Conservation (phyloP, 1,139 yeast genomes). For the Kluyveromyces sp. region DNA sequence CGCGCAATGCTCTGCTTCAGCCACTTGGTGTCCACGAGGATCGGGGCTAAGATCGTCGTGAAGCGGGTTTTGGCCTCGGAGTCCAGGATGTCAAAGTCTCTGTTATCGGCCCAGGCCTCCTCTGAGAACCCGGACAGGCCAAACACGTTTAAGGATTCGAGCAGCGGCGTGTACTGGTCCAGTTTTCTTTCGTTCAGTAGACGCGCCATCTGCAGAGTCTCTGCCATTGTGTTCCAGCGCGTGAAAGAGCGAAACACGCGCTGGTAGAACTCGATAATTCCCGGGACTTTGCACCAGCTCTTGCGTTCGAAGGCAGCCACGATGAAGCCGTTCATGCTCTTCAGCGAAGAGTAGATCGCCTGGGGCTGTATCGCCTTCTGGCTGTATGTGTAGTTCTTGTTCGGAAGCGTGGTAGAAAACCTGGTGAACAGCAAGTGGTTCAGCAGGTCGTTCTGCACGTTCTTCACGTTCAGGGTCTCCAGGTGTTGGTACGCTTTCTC, state of each 20-base stretch:
- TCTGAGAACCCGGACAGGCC: conserved; percentile 8
- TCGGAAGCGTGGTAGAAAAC: conserved; percentile 38
- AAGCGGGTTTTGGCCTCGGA: conserved; percentile 11
- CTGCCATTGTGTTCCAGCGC: conserved; percentile 22
- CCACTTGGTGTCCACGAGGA: conserved; percentile 15
- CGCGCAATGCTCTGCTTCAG: conserved; percentile 15
- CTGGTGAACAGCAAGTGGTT: conserved; percentile 51
- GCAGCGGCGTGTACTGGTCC: conserved; percentile 14
- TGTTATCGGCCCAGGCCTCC: conserved; percentile 21
- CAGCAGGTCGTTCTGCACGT: conserved; percentile 73
- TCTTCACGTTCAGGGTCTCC: conserved; percentile 58
- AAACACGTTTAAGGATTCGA: conserved; percentile 10
- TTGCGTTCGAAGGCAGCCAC: conserved; percentile 26
- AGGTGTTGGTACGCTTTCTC: conserved; percentile 42
- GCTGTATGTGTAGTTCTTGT: conserved; percentile 23
- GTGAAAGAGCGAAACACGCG: conserved; percentile 18
- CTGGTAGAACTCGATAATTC: conserved; percentile 25
- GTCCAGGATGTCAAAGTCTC: conserved; percentile 20
- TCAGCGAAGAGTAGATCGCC: conserved; percentile 20
- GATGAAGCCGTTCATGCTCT: conserved; percentile 22
- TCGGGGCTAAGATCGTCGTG: conserved; percentile 12
- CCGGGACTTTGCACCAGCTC: conserved; percentile 27
- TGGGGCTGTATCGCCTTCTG: conserved; percentile 13
- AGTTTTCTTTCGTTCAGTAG: conserved; percentile 27
- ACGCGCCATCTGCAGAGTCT: conserved; percentile 22